Percentiles rank a stretch among this genome's conserved stretches.
These are phyloP conservation scores for Magnolia changhungtana DNA, from an alignment of 164 flowering plant genomes.

Conservation along the genomic window DNA sequence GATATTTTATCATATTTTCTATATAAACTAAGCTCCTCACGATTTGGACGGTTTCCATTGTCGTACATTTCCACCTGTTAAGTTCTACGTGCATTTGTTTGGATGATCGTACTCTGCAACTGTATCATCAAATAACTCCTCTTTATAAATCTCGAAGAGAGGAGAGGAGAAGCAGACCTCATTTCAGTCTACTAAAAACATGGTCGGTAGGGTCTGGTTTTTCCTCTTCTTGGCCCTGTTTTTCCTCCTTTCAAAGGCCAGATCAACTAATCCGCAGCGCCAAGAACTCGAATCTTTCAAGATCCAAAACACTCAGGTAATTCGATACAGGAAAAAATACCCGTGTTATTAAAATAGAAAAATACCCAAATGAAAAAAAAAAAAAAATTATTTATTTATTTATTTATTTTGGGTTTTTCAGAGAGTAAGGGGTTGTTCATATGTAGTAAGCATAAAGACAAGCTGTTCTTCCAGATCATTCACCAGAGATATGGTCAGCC, in stretches of 20 bases:
- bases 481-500: slow-evolving; percentile 68
- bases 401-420: slow-evolving; percentile 3
- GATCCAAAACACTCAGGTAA: slow-evolving; percentile 38
- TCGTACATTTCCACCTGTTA: too few relatives aligned
- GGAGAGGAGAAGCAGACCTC: too few relatives aligned
- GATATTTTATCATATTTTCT: too few relatives aligned
- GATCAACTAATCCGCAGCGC: slow-evolving; percentile 27
- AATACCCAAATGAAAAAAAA: not conserved
- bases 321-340: too few relatives aligned
- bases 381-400: too few relatives aligned
- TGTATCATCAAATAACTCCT: too few relatives aligned
- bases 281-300: slow-evolving; percentile 34
- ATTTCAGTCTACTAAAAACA: not conserved
- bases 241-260: slow-evolving; percentile 13
- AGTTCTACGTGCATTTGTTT: too few relatives aligned
- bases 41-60: too few relatives aligned
- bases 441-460: slow-evolving; percentile 55
- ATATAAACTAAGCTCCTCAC: too few relatives aligned
- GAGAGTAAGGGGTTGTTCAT: slow-evolving; percentile 39
- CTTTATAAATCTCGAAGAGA: too few relatives aligned
- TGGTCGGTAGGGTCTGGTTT: slow-evolving; percentile 3
- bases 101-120: too few relatives aligned
- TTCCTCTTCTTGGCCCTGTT: slow-evolving; percentile 14
- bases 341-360: too few relatives aligned
- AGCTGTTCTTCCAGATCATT: slow-evolving; percentile 64